Evolutionary conservation across 2,329 filamentous ascomycete genomes (phyloP), one percentile per base, ranked within the genome.

Genomic region (Magnaporthales sp.): DNA sequence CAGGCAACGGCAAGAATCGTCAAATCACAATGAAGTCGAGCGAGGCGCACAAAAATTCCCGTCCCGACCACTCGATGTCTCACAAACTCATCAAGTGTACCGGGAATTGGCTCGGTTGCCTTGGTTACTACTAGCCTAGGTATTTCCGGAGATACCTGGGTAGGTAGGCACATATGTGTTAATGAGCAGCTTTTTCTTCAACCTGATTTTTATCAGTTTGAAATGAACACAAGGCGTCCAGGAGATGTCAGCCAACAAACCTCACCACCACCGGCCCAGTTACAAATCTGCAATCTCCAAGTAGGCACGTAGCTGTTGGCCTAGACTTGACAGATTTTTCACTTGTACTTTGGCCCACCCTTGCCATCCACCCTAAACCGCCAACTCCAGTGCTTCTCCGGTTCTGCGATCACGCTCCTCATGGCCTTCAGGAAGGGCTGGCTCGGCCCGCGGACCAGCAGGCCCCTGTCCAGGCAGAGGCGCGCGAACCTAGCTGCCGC

Each of bases 401-500:
- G 64, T 54, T 70, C 66, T 10, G 63, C 65, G 6, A 70, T 38
- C 66, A 72, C 46, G 26, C 56, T 67, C 27, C 63, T 60, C 70
- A 72, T 71, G 31, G 66, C 70, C 19, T 64, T 46, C 1, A 70
- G 54, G 65, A 73, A 73, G 4, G 68, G 68, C 54, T 69, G 68
- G 3, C 70, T 65, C n/a, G 68, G 68, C 0, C 70, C 71, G 8
- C 70, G 67, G 22, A 72, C 38, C 24, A 70, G 15, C 24, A 71
- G 60, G 1, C 71, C 70, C 19, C 65, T 68, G 46, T 71, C 70
- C 4, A 72, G 66, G 67, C 72, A 72, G 30, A 71, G 51, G 8
- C 69, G 62, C 5, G 77, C 78, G 67, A 78, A 75, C 68, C 71
- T 72, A 3, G 72, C 69, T 22, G 77, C 78, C 30, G 68, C 72